These are phyloP conservation scores for Botrytis elliptica DNA, from an alignment of 2,329 filamentous ascomycete species.

Conservation along the genomic window DNA sequence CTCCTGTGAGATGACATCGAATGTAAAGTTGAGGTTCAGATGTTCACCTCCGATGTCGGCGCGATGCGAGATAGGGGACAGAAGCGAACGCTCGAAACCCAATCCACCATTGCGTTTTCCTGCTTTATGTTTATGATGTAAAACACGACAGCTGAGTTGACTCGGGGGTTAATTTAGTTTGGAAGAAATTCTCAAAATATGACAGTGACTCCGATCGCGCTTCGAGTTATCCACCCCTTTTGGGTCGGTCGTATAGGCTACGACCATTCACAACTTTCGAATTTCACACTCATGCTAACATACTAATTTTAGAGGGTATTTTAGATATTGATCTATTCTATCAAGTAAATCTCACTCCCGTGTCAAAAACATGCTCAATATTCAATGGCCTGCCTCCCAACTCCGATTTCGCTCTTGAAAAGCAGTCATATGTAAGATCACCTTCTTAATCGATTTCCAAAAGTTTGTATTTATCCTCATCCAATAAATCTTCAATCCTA, in stretches of 20 bases:
- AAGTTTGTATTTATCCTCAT: constrained; percentile 52
- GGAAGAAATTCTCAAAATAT: not conserved
- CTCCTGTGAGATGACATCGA: not conserved
- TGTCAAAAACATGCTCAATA: not conserved
- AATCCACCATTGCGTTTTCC: not conserved
- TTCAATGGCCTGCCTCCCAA: not conserved
- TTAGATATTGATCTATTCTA: not conserved
- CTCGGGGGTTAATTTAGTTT: not conserved
- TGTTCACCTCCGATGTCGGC: constrained; percentile 1
- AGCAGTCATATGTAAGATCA: not conserved
- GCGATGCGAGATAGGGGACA: not conserved
- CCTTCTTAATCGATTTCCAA: constrained; percentile 43
- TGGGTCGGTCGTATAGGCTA: not conserved
- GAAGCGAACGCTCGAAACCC: not conserved
- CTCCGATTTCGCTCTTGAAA: constrained; percentile 3
- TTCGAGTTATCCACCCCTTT: not conserved
- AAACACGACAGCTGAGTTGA: not conserved
- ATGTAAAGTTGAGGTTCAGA: not conserved
- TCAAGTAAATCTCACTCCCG: not conserved
- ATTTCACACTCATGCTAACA: not conserved
- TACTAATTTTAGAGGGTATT: not conserved
- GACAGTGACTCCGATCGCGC: constrained; percentile 1
- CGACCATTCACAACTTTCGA: not conserved
- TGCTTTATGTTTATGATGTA: not conserved
- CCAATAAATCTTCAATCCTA: constrained; percentile 69